Evolutionary conservation across 352 stramenopile genomes (phyloP), one percentile per base, ranked within the genome.

Genomic region (Plasmopara viticola): DNA sequence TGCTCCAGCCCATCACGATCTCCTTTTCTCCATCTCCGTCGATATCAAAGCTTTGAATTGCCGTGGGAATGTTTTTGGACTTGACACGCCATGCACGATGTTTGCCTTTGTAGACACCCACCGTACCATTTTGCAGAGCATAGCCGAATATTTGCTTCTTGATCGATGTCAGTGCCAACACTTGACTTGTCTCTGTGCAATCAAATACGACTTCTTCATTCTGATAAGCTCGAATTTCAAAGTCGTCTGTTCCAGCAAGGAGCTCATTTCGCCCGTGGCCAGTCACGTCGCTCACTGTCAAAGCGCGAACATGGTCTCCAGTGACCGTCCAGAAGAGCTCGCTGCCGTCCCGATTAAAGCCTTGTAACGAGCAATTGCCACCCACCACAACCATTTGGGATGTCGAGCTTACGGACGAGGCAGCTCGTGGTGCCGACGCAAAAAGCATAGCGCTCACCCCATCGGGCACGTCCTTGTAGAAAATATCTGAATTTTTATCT

Each of bases 401-500:
- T 5, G 69, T 66, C 14, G 53, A 44, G 2, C 44, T 67, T 14
- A 62, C 62, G 12, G 48, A 54, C 5, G 65, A 66, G 4, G 51
- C 39, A 20, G 43, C 31, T 4, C 58, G 54, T 37, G 72, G 76
- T 6, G 72, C 64, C 0, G 74, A 66, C 2, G 75, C 75, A 56
- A 96, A 88, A 15, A 86, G 58, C 70, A 95, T 86, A n/a, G 76
- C 75, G 62, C 83, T 87, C 44, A 90, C 81, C 42, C 84, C 85
- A 52, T 95, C 87, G 14, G 76, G 84, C 7, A 94, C 70, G 54
- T 94, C 81, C 53, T 94, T 94, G 71, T 92, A 97, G 67, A 97
- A 97, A 15, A 95, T 88, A 46, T 98, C 90, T 43, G 81, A 86
- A 66, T 98, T 98, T 41, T 94, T 91, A 55, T 97, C 85, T 9